Percentiles rank a stretch among this genome's conserved stretches.
Conservation (phyloP, 257 asterid species). For the Henckelia pumila region DNA sequence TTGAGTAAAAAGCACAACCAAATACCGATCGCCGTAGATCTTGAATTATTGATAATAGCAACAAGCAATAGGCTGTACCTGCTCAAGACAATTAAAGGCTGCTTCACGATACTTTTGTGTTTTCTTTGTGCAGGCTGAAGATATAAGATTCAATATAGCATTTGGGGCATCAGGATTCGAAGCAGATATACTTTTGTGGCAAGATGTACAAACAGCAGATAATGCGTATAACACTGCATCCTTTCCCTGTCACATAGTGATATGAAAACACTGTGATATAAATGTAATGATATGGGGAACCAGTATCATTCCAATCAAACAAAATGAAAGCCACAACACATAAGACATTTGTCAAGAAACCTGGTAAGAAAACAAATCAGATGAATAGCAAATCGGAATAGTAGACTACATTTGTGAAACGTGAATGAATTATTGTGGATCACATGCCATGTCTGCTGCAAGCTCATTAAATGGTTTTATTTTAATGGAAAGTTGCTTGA, state of each 20-base stretch:
- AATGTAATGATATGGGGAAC: conserved; percentile 11
- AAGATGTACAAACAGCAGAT: conserved; percentile 76
- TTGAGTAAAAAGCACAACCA: not conserved
- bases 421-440: not conserved
- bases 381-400: not conserved
- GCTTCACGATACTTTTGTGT: conserved; percentile 81
- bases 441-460: not conserved
- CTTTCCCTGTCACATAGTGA: conserved; percentile 67
- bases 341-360: not conserved
- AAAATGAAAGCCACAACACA: no score
- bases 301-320: not conserved
- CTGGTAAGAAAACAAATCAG: not conserved
- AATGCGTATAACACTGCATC: conserved; percentile 75
- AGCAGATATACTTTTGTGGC: conserved; percentile 68
- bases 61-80: conserved; percentile 46
- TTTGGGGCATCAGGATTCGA: conserved; percentile 62
- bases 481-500: not conserved
- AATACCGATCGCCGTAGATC: conserved; percentile 7
- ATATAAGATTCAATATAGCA: conserved; percentile 64
- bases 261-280: conserved; percentile 14
- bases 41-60: conserved; percentile 16
- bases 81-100: conserved; percentile 88
- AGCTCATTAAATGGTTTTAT: not conserved
- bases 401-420: not conserved
- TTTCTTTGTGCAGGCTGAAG: conserved; percentile 79